These are phyloP conservation scores for Kodamaea anthophila DNA, from an alignment of 1,139 yeast species.

Conservation along the genomic window DNA sequence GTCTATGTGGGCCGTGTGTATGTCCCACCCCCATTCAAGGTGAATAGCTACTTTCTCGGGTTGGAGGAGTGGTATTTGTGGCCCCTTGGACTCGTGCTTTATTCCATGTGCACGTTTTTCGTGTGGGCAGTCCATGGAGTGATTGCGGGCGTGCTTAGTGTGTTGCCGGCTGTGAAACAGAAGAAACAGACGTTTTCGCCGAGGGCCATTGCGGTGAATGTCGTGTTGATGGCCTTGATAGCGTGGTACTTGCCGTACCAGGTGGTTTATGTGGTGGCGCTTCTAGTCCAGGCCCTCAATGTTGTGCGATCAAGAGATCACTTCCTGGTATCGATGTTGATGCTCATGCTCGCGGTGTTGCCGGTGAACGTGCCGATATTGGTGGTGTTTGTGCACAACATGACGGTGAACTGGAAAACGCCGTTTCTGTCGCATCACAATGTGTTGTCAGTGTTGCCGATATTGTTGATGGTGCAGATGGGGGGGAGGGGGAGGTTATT, in stretches of 20 bases:
- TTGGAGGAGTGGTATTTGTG: constrained; percentile 52
- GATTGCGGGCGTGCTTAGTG: constrained; percentile 10
- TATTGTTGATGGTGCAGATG: constrained; percentile 44
- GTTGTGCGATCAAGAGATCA: constrained; percentile 36
- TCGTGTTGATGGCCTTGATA: constrained; percentile 35
- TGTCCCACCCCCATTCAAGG: constrained; percentile 18
- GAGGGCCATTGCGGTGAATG: constrained; percentile 19
- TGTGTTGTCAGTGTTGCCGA: constrained; percentile 59
- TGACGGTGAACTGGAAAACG: constrained; percentile 64
- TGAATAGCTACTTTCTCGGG: constrained; percentile 55
- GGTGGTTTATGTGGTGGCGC: constrained; percentile 58
- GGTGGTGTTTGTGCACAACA: constrained; percentile 64
- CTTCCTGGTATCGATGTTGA: constrained; percentile 48
- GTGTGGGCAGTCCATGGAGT: constrained; percentile 12
- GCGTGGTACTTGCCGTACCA: constrained; percentile 72
- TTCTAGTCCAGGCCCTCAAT: constrained; percentile 46
- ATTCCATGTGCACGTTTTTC: constrained; percentile 36
- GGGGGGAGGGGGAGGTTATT: constrained; percentile 6
- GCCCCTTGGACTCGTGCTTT: constrained; percentile 55
- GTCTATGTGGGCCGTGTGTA: too few relatives aligned
- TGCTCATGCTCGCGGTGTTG: constrained; percentile 60
- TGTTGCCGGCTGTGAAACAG: constrained; percentile 2
- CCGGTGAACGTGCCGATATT: constrained; percentile 67
- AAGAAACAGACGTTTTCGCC: too few relatives aligned
- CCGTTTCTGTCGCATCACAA: constrained; percentile 77